Percentiles rank a stretch among this genome's conserved stretches.
These are phyloP conservation scores for Phytophthora hybrid DNA, from an alignment of 352 stramenopile species.

Conservation along the genomic window DNA sequence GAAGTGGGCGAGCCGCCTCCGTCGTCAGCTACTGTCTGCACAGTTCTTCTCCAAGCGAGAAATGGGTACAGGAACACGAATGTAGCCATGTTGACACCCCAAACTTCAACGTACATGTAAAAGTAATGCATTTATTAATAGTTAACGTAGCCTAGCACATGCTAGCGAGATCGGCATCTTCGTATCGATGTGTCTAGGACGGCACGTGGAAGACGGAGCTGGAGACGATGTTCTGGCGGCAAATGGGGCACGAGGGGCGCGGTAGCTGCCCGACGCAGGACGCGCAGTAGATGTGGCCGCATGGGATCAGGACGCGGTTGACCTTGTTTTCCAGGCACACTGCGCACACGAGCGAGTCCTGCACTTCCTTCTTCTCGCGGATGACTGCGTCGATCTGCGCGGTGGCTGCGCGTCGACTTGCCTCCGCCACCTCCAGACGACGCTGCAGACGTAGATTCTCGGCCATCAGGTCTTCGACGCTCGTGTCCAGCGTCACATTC, in stretches of 20 bases:
- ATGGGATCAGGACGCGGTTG: slow-evolving; percentile 83
- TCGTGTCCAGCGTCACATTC: slow-evolving; percentile 74
- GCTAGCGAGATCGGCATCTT: too few species aligned
- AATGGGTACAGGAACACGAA: not conserved
- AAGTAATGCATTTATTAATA: too few species aligned
- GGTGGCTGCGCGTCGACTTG: slow-evolving; percentile 60
- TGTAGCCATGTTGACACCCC: not conserved
- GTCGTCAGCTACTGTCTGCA: too few species aligned
- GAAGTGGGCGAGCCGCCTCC: slow-evolving; percentile 17
- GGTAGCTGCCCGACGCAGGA: slow-evolving; percentile 71
- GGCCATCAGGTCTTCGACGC: slow-evolving; percentile 70
- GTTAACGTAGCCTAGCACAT: too few species aligned
- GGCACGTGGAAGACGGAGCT: slow-evolving; percentile 78
- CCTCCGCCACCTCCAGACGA: slow-evolving; percentile 69
- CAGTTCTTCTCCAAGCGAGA: slow-evolving; percentile 32
- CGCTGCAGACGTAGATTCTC: slow-evolving; percentile 73
- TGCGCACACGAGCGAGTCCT: slow-evolving; percentile 79
- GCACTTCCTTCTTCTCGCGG: slow-evolving; percentile 76
- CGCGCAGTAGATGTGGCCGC: slow-evolving; percentile 85
- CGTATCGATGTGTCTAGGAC: too few species aligned
- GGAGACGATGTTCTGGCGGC: slow-evolving; percentile 63
- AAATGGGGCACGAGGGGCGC: slow-evolving; percentile 74
- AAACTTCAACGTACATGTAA: not conserved
- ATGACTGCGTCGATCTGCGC: slow-evolving; percentile 75
- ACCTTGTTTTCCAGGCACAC: slow-evolving; percentile 87